Base-by-base conservation (phyloP, 2,329 filamentous ascomycete species). In the Graphilbum fragrans region DNA sequence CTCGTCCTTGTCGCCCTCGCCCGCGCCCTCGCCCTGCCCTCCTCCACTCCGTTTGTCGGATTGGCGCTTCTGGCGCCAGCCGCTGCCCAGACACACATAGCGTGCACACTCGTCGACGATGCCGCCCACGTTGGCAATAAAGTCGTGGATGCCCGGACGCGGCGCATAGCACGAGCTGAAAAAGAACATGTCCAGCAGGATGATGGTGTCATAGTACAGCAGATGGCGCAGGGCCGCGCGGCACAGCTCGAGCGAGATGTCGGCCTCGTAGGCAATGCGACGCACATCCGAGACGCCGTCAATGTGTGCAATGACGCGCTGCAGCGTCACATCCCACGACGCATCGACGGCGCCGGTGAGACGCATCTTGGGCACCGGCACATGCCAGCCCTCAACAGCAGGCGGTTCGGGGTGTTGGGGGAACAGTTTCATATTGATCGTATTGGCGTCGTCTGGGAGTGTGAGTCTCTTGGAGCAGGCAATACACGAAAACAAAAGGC, bases 381-480 rank as follows among this genome's bases (percentile, higher is more conserved):
- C 92, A 55, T 96, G 86, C 81, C 86, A 94, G 37, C 83, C 77
- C 53, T 82, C 80, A 42, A 96, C 81, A 3, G 78, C 70, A 0
- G 86, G 79, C 2, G 88, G 88, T 16, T 79, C 75, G 1, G 78
- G 70, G 53, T 90, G 82, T 37, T 85, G 79, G 0, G 86, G 87
- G 58, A 95, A 95, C 38, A 95, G 75, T 63, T 95, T 95, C 72
- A 95, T 85, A 61, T 95, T 94, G 60, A 95, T 80, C 0, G 86
- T 94, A 58, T 94, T 95, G 46, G 86, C 80, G 50, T 94, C 86
- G 59, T 94, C 87, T 87, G 41, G 11, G 37, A n/a, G 41, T 29
- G 31, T 20, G 11, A n/a, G n/a, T n/a, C n/a, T n/a, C n/a, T n/a
- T n/a, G n/a, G n/a, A 11, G 29, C 33, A 27, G 31, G 33, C 23